Base-by-base conservation (phyloP, 2,329 filamentous ascomycete genomes). In the Fusarium devonianum region DNA sequence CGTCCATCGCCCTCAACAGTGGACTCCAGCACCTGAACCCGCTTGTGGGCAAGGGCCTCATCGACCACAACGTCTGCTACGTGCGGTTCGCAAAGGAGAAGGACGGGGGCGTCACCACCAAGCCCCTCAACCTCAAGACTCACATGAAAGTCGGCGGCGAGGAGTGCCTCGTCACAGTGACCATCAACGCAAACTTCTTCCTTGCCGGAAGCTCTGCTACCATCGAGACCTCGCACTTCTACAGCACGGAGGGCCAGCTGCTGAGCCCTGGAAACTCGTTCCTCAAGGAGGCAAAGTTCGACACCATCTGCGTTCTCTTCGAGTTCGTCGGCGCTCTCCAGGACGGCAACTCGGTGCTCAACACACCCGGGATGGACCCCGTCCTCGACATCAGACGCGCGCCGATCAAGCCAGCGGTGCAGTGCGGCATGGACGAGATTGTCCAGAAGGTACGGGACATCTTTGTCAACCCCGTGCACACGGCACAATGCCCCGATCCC, bases 101-200 rank as follows among this genome's bases (percentile, higher is more conserved):
- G 2, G 32, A 35, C 3, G 33, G 30, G 0, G 16, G 5, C 9
- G 17, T 53, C 9, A 59, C 54, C 3, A 17, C 19, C 2, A 60
- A 59, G 11, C 56, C 56, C 0, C 51, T 60, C 2, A 60, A 60
- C 6, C 34, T 60, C 1, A 56, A 59, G n/a, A 44, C 47, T 0
- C 51, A 56, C 11, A 22, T 53, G 6, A 49, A 46, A 3, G 41
- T 60, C 0, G 56, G 37, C 0, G 56, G 34, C 0, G 40, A 53
- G 22, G 40, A 53, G 7, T 46, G 47, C 13, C 46, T 60, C 1
- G 23, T 59, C 17, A 59, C 55, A 0, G 55, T 59, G 4, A 60
- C 56, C 1, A 51, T 60, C 30, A 60, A 60, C 3, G 56, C 56
- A 1, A 60, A 56, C 10, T 60, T 56, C 22, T 59, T 60, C 47